A percentile compares a stretch with the other conserved stretches of the same genome.
These are phyloP conservation scores for Paspalum notatum DNA, from an alignment of 176 grass and related monocot species.

Conservation along the genomic window DNA sequence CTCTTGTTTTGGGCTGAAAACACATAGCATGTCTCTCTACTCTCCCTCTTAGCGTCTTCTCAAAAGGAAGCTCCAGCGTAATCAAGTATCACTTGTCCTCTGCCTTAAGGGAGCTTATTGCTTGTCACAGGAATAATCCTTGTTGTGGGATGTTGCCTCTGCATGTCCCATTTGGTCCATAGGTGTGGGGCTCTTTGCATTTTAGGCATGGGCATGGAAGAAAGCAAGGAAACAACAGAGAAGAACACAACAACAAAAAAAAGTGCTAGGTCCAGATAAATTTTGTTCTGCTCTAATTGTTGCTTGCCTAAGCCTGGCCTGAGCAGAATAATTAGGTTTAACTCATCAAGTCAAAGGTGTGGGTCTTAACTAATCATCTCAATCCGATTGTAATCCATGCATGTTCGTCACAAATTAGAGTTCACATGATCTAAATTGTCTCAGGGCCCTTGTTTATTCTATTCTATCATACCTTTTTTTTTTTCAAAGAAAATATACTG, in stretches of 20 bases:
- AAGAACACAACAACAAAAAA: constrained; percentile 20
- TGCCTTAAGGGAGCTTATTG: constrained; percentile 61
- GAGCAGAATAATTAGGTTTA: constrained; percentile 9
- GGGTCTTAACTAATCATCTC: not conserved
- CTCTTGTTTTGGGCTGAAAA: constrained; percentile 70
- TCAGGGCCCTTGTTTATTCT: not conserved
- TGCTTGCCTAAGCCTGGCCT: constrained; percentile 7
- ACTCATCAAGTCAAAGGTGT: not conserved
- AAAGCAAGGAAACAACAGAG: constrained; percentile 21
- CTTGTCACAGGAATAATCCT: constrained; percentile 73
- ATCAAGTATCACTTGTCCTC: constrained; percentile 78
- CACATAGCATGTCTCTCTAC: constrained; percentile 23
- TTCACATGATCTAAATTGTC: not conserved
- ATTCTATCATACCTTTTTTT: not conserved
- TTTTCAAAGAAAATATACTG: not conserved
- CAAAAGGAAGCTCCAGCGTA: constrained; percentile 64
- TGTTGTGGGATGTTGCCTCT: constrained; percentile 35
- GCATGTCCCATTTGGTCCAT: constrained; percentile 38
- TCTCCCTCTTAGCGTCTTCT: constrained; percentile 36
- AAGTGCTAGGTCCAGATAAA: not conserved
- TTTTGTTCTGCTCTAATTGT: not conserved
- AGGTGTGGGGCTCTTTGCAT: constrained; percentile 24
- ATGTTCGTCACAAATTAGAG: not conserved
- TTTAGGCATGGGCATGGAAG: constrained; percentile 27
- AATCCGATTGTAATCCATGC: not conserved